phyloP scores from a whole-genome alignment of 805 yeast genomes.

The Kodamaea hsintzibuensis region DNA sequence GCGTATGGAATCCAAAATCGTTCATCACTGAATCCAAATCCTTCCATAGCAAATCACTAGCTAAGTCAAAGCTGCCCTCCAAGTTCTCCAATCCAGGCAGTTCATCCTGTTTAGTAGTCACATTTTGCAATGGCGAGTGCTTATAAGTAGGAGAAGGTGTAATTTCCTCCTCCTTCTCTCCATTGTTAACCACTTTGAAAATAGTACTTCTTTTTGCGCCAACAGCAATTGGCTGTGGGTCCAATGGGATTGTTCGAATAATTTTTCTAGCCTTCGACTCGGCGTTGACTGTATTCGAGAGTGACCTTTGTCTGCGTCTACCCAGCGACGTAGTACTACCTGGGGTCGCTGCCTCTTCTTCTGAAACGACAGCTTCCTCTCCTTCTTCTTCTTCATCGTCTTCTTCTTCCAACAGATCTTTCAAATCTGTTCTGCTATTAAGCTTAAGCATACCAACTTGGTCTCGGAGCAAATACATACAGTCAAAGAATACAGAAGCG shows the following conservation, averaged over 20 bases:
- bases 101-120: slow-evolving; percentile 12
- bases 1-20: slow-evolving; percentile 84
- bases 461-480: slow-evolving; percentile 79
- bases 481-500: slow-evolving; percentile 90
- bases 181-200: slow-evolving; percentile 37
- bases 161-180: background rate
- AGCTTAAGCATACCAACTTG: slow-evolving; percentile 81
- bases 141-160: slow-evolving; percentile 5
- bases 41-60: slow-evolving; percentile 64
- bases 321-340: slow-evolving; percentile 37
- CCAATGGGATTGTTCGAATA: slow-evolving; percentile 77
- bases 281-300: slow-evolving; percentile 59
- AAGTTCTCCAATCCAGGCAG: slow-evolving; percentile 35
- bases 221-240: slow-evolving; percentile 72
- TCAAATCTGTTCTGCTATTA: slow-evolving; percentile 36
- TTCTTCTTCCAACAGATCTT: slow-evolving; percentile 22
- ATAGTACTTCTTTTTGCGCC: slow-evolving; percentile 35
- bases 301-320: slow-evolving; percentile 44
- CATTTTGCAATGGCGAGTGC: slow-evolving; percentile 9
- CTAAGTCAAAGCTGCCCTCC: slow-evolving; percentile 46
- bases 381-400: slow-evolving; percentile 14
- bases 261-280: slow-evolving; percentile 73
- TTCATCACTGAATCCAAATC: slow-evolving; percentile 89
- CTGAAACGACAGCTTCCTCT: slow-evolving; percentile 27
- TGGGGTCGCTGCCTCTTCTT: slow-evolving; percentile 29